Evolutionary conservation across 257 asterid genomes (phyloP).

Genomic region (Lycium barbarum): DNA sequence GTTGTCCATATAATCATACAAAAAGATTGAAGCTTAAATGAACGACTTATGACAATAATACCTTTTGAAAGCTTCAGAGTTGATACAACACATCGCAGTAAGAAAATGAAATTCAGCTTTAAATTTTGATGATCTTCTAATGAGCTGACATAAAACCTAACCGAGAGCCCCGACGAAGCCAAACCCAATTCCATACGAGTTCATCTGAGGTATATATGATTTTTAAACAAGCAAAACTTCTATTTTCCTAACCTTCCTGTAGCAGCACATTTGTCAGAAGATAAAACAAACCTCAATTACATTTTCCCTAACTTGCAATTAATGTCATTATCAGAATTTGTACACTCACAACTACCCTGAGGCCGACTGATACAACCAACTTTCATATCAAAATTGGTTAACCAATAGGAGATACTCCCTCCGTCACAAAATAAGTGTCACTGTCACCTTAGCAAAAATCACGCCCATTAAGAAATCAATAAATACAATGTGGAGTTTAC

Average conservation of each 20-base stretch:
- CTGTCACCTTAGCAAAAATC: no score
- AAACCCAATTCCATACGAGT: background rate
- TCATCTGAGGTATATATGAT: background rate
- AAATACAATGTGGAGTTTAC: no score
- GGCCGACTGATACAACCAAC: background rate
- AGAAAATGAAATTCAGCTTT: background rate
- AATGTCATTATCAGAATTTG: background rate
- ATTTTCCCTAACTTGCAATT: background rate
- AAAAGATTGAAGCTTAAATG: background rate
- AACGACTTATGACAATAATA: background rate
- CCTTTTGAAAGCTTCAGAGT: background rate
- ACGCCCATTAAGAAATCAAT: no score
- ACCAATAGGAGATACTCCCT: background rate
- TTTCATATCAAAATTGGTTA: background rate
- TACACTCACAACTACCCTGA: background rate
- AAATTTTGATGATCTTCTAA: background rate
- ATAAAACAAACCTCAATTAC: conserved; percentile 17
- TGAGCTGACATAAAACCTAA: background rate
- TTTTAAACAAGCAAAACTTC: background rate
- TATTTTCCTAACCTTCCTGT: background rate
- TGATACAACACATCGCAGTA: background rate
- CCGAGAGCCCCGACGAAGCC: background rate
- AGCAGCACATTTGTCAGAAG: background rate
- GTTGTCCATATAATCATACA: background rate
- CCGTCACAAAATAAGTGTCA: no score